Evolutionary conservation across 148 eudicot species (phyloP).

Genomic region (Diospyros kaki): DNA sequence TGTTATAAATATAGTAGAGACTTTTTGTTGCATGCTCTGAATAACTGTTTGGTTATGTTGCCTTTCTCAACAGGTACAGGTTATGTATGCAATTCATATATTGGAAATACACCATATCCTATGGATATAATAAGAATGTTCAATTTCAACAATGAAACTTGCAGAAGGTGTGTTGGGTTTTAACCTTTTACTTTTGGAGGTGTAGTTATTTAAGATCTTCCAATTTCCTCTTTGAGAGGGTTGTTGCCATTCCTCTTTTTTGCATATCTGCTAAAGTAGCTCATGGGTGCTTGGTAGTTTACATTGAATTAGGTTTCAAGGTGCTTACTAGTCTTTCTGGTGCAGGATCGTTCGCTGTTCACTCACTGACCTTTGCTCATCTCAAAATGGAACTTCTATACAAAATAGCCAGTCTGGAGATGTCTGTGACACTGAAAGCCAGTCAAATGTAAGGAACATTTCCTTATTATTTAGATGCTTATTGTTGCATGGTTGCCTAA

Average conservation of each 20-base stretch:
- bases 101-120: slow-evolving; percentile 58
- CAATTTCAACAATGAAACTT: slow-evolving; percentile 70
- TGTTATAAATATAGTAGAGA: slow-evolving; percentile 1
- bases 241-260: not conserved
- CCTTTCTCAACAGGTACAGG: slow-evolving; percentile 62
- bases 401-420: slow-evolving; percentile 29
- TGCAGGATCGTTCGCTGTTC: slow-evolving; percentile 67
- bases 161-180: slow-evolving; percentile 54
- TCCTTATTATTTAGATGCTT: not conserved
- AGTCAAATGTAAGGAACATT: slow-evolving; percentile 21
- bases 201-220: not conserved
- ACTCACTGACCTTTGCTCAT: slow-evolving; percentile 43
- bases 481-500: slow-evolving; percentile 1
- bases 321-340: slow-evolving; percentile 12
- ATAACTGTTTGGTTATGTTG: slow-evolving; percentile 3
- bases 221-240: not conserved
- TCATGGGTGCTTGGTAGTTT: not conserved
- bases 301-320: not conserved
- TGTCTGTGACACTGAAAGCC: slow-evolving; percentile 10
- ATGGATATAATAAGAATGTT: slow-evolving; percentile 80
- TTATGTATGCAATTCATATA: slow-evolving; percentile 63
- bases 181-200: not conserved
- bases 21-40: not conserved
- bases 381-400: slow-evolving; percentile 31
- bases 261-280: not conserved